A percentile compares a stretch with the other conserved stretches of the same genome.
phyloP scores from a whole-genome alignment of 441 rosid species.

The Manihot esculenta region DNA sequence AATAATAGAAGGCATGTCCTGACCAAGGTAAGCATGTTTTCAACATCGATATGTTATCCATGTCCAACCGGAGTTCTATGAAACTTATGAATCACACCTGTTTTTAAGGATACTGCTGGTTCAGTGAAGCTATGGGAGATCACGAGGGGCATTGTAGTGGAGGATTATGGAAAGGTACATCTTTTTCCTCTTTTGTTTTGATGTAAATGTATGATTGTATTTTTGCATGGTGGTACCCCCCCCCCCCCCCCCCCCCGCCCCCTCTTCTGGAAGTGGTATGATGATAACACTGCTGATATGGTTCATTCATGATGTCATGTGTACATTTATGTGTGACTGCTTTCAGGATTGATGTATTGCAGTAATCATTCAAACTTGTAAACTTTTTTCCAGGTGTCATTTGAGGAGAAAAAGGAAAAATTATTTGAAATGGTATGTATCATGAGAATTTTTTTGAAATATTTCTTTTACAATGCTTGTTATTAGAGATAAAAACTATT shows the following conservation, averaged over 20 bases:
- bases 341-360: conserved; percentile 3
- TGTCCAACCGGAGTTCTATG: conserved; percentile 5
- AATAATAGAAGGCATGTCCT: conserved; percentile 94
- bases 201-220: background rate
- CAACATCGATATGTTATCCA: background rate
- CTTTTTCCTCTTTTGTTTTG: conserved; percentile 10
- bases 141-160: conserved; percentile 77
- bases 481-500: no score
- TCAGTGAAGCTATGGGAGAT: conserved; percentile 97
- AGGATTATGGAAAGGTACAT: conserved; percentile 91
- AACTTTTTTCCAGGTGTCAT: conserved; percentile 60
- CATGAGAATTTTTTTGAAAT: conserved; percentile 1
- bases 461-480: background rate
- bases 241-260: no score
- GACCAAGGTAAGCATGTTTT: conserved; percentile 66
- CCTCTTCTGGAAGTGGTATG: background rate
- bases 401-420: conserved; percentile 91
- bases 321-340: background rate
- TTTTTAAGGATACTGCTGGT: conserved; percentile 80
- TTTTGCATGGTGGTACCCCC: background rate
- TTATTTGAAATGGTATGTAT: conserved; percentile 83
- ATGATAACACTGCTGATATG: background rate
- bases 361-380: background rate
- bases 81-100: conserved; percentile 22
- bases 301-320: conserved; percentile 6